A percentile compares a stretch with the other conserved stretches of the same genome.
Evolutionary conservation across 2,329 filamentous ascomycete genomes (phyloP).

Genomic region (Trichoderma koningiopsis): DNA sequence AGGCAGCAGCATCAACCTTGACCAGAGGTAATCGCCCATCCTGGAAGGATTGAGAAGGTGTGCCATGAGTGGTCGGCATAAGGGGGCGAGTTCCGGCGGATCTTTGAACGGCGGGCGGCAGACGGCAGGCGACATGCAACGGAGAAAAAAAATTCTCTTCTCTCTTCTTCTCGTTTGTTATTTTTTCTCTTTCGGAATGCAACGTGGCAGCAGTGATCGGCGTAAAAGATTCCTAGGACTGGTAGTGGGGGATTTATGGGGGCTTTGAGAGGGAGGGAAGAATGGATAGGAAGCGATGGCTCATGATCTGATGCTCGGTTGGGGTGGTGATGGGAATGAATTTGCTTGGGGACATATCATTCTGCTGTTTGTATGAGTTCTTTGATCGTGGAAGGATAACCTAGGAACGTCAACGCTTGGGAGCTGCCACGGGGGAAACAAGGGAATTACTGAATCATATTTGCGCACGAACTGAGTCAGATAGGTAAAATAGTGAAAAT

Average conservation of each 20-base stretch:
- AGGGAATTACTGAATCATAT: not conserved
- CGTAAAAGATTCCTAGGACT: not conserved
- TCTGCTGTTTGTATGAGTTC: not conserved
- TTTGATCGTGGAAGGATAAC: not conserved
- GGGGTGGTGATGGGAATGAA: not conserved
- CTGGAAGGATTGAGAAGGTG: not conserved
- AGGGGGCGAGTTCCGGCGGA: not conserved
- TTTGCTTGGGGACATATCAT: not conserved
- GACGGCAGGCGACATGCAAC: not conserved
- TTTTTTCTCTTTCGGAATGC: not conserved
- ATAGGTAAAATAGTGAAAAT: slow-evolving; percentile 10
- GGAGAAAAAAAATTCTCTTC: not conserved
- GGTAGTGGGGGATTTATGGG: not conserved
- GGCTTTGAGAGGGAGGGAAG: not conserved
- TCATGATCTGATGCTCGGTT: not conserved
- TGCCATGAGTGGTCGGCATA: not conserved
- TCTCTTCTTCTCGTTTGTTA: not conserved
- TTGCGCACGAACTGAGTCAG: slow-evolving; percentile 6
- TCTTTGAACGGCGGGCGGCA: not conserved
- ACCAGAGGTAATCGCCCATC: slow-evolving; percentile 11
- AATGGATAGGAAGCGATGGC: not conserved
- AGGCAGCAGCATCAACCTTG: not conserved
- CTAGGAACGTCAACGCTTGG: not conserved
- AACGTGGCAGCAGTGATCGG: slow-evolving; percentile 11
- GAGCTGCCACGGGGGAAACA: slow-evolving; percentile 7